Evolutionary conservation across 2,329 filamentous ascomycete genomes (phyloP), one percentile per base, ranked within the genome.

Genomic region (Aureobasidium sp.): DNA sequence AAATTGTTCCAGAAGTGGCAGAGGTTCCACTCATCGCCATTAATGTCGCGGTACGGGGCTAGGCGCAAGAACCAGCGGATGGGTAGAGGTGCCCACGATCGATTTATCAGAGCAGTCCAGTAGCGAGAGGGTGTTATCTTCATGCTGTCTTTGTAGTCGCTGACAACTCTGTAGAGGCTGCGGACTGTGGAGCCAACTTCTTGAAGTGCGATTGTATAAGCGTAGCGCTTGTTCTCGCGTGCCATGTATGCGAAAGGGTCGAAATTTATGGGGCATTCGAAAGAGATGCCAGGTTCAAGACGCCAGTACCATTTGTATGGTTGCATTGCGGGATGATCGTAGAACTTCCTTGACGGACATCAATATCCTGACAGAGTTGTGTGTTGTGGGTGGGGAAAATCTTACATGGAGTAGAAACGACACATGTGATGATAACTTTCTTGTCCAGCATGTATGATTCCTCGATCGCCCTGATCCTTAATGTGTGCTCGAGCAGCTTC

Each of bases 301-400:
- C 79, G 78, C 83, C 82, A 85, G 69, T 83, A 85, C 77, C 79
- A 86, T 60, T 84, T 78, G 65, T 83, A 85, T 29, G 77, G 66
- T 66, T 39, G 73, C 71, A 66, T 75, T 68, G 66, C 72, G 66
- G 65, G 79, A 73, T 65, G 73, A 21, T 69, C 67, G 66, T 75
- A 75, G 68, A 76, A 76, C 64, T 52, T 52, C 21, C 49, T 39
- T n/a, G 5, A 6, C 2, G n/a, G 1, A 1, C 10, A 25, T 52
- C 2, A 52, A 13, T n/a, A n/a, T n/a, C n/a, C n/a, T n/a, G n/a
- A n/a, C n/a, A n/a, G n/a, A n/a, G n/a, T n/a, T n/a, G n/a, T n/a
- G n/a, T n/a, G 7, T 3, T n/a, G 11, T 5, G 5, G 2, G 8
- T 21, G 11, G 10, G 6, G 13, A 15, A 15, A 1, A 15, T 15